phyloP scores from a whole-genome alignment of 2,329 filamentous ascomycete species.

The Colletotrichum sp. region DNA sequence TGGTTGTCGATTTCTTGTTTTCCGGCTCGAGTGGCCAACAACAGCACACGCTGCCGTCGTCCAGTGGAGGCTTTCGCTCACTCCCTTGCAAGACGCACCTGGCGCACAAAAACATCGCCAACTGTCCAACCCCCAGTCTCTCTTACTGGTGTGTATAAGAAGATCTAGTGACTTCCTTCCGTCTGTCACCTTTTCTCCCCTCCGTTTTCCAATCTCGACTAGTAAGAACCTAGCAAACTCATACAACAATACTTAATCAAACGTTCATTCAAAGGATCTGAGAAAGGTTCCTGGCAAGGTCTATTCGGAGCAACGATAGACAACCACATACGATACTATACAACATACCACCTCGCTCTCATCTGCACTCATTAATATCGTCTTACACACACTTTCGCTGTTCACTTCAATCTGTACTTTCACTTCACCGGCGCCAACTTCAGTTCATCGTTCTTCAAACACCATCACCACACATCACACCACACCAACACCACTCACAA shows the following conservation, averaged over 20 bases:
- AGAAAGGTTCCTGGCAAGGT: background rate
- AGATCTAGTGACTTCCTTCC: conserved; percentile 14
- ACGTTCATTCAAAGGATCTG: conserved; percentile 8
- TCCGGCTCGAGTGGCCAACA: background rate
- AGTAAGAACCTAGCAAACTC: background rate
- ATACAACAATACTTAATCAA: background rate
- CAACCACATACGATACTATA: background rate
- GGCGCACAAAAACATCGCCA: conserved; percentile 20
- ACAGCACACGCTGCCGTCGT: conserved; percentile 9
- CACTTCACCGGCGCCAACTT: background rate
- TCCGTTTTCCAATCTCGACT: background rate
- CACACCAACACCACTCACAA: background rate
- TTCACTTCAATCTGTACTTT: background rate
- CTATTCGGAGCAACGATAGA: background rate
- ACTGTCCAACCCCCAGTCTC: background rate
- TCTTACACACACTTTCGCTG: background rate
- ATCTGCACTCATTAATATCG: background rate
- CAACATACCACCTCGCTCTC: background rate
- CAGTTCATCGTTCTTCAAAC: background rate
- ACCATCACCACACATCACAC: background rate
- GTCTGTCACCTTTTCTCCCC: background rate
- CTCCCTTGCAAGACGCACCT: background rate
- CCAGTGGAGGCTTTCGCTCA: background rate
- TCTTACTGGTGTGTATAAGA: conserved; percentile 7
- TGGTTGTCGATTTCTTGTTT: conserved; percentile 13